Evolutionary conservation across 169 alveolate species (phyloP).

Genomic region (Cystoisospora suis): DNA sequence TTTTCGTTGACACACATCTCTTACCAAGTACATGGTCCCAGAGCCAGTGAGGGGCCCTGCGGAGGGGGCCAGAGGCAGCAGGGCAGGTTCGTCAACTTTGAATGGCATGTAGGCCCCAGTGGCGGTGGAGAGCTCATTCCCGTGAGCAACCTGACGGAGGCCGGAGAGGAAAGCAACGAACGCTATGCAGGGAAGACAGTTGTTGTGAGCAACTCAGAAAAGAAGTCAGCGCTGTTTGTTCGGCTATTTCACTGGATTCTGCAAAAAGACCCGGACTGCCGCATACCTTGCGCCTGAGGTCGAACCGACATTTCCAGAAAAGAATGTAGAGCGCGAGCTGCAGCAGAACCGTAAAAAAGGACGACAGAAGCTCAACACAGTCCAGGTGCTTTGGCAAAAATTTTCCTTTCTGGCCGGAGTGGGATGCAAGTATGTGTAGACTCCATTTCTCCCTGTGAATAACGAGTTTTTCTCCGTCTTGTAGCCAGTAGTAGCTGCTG

Average conservation of each 20-base stretch:
- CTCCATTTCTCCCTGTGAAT: too few species aligned
- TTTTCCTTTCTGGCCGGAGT: too few species aligned
- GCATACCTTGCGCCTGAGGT: slow-evolving; percentile 34
- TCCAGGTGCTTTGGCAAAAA: too few species aligned
- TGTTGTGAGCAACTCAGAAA: too few species aligned
- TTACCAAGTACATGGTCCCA: not conserved
- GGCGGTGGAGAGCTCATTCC: slow-evolving; percentile 12
- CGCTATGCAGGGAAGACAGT: too few species aligned
- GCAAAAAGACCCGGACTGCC: not conserved
- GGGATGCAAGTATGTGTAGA: too few species aligned
- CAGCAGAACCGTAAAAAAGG: too few species aligned
- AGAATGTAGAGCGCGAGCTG: slow-evolving; percentile 41
- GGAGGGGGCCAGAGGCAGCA: not conserved
- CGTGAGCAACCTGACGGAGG: not conserved
- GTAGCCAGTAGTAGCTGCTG: too few species aligned
- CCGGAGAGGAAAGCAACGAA: not conserved
- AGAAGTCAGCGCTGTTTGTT: too few species aligned
- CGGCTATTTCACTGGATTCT: not conserved
- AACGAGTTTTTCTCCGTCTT: too few species aligned
- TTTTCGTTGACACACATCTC: too few species aligned
- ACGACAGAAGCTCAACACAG: too few species aligned
- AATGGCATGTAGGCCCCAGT: slow-evolving; percentile 17
- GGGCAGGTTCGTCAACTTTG: not conserved
- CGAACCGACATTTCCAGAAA: slow-evolving; percentile 57
- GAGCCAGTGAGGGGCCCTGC: not conserved